Base-by-base conservation (phyloP, 192 early-diverging fungal species). In the Ambispora gerdemannii region DNA sequence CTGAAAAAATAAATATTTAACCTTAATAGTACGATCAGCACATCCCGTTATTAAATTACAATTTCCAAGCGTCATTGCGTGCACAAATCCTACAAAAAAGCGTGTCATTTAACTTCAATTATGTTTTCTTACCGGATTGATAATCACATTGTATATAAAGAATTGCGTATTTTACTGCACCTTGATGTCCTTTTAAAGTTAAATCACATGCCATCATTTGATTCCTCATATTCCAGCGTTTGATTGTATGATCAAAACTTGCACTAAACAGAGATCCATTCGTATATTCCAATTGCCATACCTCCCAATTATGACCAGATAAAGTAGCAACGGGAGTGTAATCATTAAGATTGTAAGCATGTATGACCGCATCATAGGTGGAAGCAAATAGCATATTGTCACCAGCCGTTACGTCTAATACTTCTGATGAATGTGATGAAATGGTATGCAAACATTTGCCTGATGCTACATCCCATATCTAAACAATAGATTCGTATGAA, bases 241-340 rank as follows among this genome's bases (percentile, higher is more conserved):
- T 78, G 35, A 82, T 80, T 17, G 81, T 81, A 31, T 82, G 81
- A 17, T 82, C 81, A 72, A 82, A 82, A 56, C 77, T 79, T 31
- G 70, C 81, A 60, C 77, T 78, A 59, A 82, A 82, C 33, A 82
- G 49, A 30, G 68, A 67, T 0, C 81, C 81, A 38, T 83, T 77
- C 4, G 74, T 71, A 72, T 82, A 83, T 43, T 80, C 77, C 6
- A 86, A 74, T 43, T 86, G 80, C 85, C 85, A 86, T 0, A 86
- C 85, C 50, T 86, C 85, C 85, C 85, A 86, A 35, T 84, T 86
- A 67, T 86, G 85, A 0, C 85, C 85, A 63, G 77, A 75, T 32
- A 86, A 49, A 1, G 81, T 84, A 6, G 72, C 73, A 0, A 77
- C 52, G 13, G 77, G 71, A 27, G 72, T 32, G 7, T 74, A 17